Evolutionary conservation across 2,329 filamentous ascomycete species (phyloP), one percentile per base, ranked within the genome.

Genomic region (Penicillium sp.): DNA sequence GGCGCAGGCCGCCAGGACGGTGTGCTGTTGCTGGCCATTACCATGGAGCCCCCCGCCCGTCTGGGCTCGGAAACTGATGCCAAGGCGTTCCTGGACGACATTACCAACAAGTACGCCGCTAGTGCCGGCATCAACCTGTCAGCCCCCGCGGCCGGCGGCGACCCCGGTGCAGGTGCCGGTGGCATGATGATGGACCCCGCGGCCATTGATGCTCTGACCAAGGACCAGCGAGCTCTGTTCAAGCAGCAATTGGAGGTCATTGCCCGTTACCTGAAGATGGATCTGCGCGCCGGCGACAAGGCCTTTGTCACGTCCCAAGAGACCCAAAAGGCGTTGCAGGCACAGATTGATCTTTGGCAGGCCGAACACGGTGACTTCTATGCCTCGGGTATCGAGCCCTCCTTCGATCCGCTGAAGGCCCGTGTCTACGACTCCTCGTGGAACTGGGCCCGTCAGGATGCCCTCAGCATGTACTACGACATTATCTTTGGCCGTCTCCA

Each of bases 121-220:
- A 84, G 82, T 54, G 86, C 88, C 40, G 93, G 93, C 53, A 84
- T 98, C 71, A 95, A 78, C 69, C 76, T 98, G 52, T 86, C 90
- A 4, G 83, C 87, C 6, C 84, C 87, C 25, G 67, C 76, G 18
- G 81, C 88, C 24, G 82, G 86, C 44, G 86, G 85, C 53, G 89
- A 89, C 56, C 81, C 81, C 53, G 87, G 83, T 47, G 86, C 79
- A 47, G 87, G 81, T 53, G 82, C 78, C 49, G 81, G 79, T 47
- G 92, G 91, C 67, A 97, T 98, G 93, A 95, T 98, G 89, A 97
- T 98, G 91, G 93, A 98, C 65, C 93, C 93, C 7, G 93, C 92
- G 33, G 93, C 93, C 46, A 86, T 98, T 57, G 93, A 98, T 69
- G 93, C 93, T 12, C 80, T 98, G 46, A 98, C 93, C 65, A 97